These are phyloP conservation scores for Silene vulgaris DNA, from an alignment of 179 eudicot species.

Conservation along the genomic window DNA sequence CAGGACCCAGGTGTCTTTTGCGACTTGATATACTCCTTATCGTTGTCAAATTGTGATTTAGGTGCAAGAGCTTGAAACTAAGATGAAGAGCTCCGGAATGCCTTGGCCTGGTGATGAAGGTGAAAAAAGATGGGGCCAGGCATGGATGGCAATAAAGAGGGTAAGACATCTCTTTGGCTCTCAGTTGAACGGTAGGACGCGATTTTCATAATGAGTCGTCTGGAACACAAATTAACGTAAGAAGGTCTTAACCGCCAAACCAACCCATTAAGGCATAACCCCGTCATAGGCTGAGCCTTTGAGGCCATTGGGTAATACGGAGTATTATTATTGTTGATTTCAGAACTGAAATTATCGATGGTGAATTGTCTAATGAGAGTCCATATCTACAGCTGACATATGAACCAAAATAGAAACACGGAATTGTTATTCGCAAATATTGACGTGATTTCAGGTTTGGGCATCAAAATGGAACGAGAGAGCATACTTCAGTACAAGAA, in stretches of 20 bases:
- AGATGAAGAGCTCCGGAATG: slow-evolving; percentile 86
- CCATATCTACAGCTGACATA: not conserved
- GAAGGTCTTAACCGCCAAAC: too few species aligned
- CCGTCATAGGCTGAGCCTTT: too few species aligned
- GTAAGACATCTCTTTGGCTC: slow-evolving; percentile 31
- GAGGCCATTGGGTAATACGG: too few species aligned
- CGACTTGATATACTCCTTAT: not conserved
- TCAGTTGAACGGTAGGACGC: not conserved
- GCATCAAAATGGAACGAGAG: slow-evolving; percentile 99
- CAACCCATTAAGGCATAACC: too few species aligned
- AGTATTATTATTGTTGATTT: too few species aligned
- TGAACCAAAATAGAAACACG: not conserved
- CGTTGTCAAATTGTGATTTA: slow-evolving; percentile 22
- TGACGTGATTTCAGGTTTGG: slow-evolving; percentile 60
- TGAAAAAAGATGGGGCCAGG: slow-evolving; percentile 82
- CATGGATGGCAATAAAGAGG: slow-evolving; percentile 94
- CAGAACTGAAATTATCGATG: too few species aligned
- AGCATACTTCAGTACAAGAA: slow-evolving; percentile 90
- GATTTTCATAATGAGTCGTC: not conserved
- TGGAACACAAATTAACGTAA: too few species aligned
- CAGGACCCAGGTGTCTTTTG: not conserved
- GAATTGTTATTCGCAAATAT: not conserved
- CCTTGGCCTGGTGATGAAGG: slow-evolving; percentile 99
- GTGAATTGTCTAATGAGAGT: not conserved
- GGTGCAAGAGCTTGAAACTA: slow-evolving; percentile 76